A percentile compares a stretch with the other conserved stretches of the same genome.
Evolutionary conservation across 78 protist genomes (phyloP).

Genomic region (Capsaspora owczarzaki): DNA sequence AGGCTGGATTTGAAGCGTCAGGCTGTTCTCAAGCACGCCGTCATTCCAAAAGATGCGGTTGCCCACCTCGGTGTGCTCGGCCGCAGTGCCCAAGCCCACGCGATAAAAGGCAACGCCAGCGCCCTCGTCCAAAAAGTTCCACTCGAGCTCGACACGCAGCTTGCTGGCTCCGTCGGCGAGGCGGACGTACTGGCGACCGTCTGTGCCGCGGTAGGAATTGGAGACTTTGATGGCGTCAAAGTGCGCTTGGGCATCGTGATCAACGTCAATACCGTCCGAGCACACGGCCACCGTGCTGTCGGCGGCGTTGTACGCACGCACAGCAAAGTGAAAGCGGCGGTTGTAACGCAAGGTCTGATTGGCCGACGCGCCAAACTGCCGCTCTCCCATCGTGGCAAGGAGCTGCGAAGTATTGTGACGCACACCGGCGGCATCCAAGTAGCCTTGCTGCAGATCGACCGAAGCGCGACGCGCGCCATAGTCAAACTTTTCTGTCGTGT

Average conservation of each 20-base stretch:
- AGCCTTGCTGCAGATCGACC: too few species aligned
- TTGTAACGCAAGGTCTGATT: not conserved
- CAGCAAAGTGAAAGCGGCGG: not conserved
- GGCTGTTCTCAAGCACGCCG: not conserved
- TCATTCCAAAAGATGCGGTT: not conserved
- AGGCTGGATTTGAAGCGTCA: not conserved
- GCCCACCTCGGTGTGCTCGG: not conserved
- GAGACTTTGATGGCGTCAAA: not conserved
- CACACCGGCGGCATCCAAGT: too few species aligned
- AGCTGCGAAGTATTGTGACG: too few species aligned
- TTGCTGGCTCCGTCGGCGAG: not conserved
- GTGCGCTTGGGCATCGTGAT: not conserved
- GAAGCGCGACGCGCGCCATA: too few species aligned
- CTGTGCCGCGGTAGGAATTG: not conserved
- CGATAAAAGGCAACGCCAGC: not conserved
- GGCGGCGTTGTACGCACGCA: not conserved
- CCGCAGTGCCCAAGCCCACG: not conserved
- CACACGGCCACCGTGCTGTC: not conserved
- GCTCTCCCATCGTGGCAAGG: not conserved
- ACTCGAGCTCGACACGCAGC: not conserved
- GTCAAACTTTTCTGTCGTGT: too few species aligned
- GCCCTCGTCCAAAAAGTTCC: not conserved
- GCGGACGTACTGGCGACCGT: not conserved
- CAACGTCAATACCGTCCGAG: not conserved
- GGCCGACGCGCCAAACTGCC: not conserved